Percentiles rank a stretch among this genome's conserved stretches.
Conservation (phyloP, 1,139 yeast species). For the Arxiozyma heterogenica region DNA sequence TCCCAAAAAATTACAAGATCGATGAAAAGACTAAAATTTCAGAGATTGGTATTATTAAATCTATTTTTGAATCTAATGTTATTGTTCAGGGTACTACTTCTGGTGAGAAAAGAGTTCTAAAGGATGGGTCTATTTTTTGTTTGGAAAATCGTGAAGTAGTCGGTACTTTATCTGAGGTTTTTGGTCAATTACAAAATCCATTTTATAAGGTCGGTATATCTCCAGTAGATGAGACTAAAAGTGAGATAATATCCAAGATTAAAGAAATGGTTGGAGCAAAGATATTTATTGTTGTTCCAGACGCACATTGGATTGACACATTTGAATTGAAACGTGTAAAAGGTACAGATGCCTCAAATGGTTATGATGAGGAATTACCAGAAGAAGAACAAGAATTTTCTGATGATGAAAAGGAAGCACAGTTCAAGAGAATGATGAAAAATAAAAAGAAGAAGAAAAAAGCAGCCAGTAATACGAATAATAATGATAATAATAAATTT, state of each 20-base stretch:
- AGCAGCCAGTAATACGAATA: conserved; percentile 25
- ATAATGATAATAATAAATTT: conserved; percentile 28
- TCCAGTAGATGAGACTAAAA: conserved; percentile 30
- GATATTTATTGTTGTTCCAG: conserved; percentile 72
- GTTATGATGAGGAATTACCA: conserved; percentile 89
- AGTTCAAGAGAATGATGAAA: conserved; percentile 40
- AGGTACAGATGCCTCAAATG: conserved; percentile 92
- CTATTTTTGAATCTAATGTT: conserved; percentile 62
- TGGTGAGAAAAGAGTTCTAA: conserved; percentile 77
- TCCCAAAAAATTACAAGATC: conserved; percentile 61
- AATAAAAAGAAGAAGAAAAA: conserved; percentile 47
- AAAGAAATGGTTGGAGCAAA: conserved; percentile 44
- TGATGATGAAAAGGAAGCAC: conserved; percentile 75
- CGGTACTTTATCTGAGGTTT: conserved; percentile 84
- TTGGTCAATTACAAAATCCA: conserved; percentile 85
- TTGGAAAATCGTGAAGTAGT: conserved; percentile 60
- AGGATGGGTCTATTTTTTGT: conserved; percentile 75
- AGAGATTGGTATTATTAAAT: conserved; percentile 60
- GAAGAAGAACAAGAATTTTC: conserved; percentile 91
- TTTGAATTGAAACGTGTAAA: conserved; percentile 57
- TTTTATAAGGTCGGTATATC: conserved; percentile 68
- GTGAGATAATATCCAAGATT: conserved; percentile 37
- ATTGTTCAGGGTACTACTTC: conserved; percentile 68
- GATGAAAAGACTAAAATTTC: conserved; percentile 57
- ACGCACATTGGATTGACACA: conserved; percentile 71